Conservation (phyloP, 768 basidiomycete species). For the Strobilomyces confusus region DNA sequence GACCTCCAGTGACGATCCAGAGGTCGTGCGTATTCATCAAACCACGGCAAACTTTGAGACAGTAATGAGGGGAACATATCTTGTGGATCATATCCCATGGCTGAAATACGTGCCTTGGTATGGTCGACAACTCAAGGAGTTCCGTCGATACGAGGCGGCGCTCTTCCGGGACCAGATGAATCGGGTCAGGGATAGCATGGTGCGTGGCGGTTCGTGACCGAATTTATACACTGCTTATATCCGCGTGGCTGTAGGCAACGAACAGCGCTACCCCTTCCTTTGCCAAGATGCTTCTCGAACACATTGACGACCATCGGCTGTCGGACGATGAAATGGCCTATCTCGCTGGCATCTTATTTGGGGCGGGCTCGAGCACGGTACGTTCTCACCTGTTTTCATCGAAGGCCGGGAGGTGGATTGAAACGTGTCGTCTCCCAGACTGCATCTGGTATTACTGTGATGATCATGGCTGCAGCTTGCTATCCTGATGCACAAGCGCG, state of each 20-base stretch:
- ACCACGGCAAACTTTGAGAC: constrained; percentile 19
- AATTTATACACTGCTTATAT: not conserved
- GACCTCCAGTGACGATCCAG: too few relatives aligned
- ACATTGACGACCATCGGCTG: constrained; percentile 41
- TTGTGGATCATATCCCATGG: constrained; percentile 29
- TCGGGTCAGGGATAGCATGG: too few relatives aligned
- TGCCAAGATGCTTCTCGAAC: constrained; percentile 1
- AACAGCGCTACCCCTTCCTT: not conserved
- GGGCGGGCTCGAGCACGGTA: constrained; percentile 56
- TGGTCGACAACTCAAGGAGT: constrained; percentile 40
- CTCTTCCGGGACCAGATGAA: too few relatives aligned
- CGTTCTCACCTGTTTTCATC: not conserved
- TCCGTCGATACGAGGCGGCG: too few relatives aligned
- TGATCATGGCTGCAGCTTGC: constrained; percentile 54
- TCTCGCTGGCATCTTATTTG: constrained; percentile 55
- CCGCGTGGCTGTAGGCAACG: not conserved
- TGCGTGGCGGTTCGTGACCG: constrained; percentile 4
- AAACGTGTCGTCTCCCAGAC: constrained; percentile 26
- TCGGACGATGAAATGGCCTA: too few relatives aligned
- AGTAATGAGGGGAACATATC: constrained; percentile 29
- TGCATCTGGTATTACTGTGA: constrained; percentile 46
- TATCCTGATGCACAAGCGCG: constrained; percentile 45
- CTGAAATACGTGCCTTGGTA: constrained; percentile 53
- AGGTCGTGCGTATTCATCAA: too few relatives aligned
- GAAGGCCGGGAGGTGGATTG: not conserved